Evolutionary conservation across 164 flowering plant species (phyloP), one percentile per base, ranked within the genome.

Genomic region (Liriodendron chinense): DNA sequence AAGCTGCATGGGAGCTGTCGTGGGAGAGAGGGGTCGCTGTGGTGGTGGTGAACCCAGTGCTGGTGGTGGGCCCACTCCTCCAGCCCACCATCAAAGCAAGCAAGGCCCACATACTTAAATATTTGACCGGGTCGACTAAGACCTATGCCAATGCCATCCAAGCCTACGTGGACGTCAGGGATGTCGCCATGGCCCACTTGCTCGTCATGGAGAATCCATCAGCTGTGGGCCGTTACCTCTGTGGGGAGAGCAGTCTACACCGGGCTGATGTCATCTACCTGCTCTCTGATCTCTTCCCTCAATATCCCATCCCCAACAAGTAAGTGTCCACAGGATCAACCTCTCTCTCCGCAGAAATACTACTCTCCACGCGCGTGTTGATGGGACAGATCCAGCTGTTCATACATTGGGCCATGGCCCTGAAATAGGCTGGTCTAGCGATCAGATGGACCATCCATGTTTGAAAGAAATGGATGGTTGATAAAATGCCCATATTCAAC

Each of bases 271-370:
- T 96, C 7, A 96, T 91, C 20, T 92, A 92, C 1, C 92, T 91
- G 23, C 86, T 93, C 43, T 85, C 85, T 70, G 89, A 93, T 78
- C 83, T 90, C 80, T 93, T 91, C 84, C 98, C 97, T 0, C 92
- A 92, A 70, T 95, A 91, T 62, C 98, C 99, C 43, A 78, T 91
- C 12, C 99, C 99, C 14, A 88, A 88, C 85, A 91, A 89, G 96
- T 95, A 87, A 86, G 94, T 24, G 34, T 16, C 69, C 26, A 14
- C 10, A 16, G 6, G 12, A 53, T 1, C 59, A 10, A 34, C 0
- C 43, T 34, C 43, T 0, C 43, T 34, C 43, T 34, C 43, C 3
- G 43, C 43, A 34, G 6, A 34, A 34, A 34, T 34, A 6, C 0
- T 34, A 34, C 43, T 0, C 6, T 28, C 34, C 34, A 28, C 34